A percentile compares a stretch with the other conserved stretches of the same genome.
These are phyloP conservation scores for Austroboletus festivus DNA, from an alignment of 768 basidiomycete genomes.

Conservation along the genomic window DNA sequence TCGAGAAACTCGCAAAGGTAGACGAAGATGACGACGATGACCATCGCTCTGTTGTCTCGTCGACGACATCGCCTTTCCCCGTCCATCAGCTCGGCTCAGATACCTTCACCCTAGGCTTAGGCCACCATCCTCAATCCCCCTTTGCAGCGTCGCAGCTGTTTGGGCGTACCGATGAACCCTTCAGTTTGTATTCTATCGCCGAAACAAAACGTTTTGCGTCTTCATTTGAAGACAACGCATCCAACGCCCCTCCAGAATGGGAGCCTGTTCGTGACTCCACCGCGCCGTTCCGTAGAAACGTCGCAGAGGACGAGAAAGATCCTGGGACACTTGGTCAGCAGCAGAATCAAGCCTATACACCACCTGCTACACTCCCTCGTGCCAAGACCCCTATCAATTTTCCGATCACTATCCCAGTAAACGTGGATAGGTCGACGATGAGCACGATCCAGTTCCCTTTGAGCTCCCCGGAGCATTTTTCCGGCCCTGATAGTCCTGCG, in stretches of 20 bases:
- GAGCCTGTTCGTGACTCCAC: conserved; percentile 52
- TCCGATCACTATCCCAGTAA: conserved; percentile 51
- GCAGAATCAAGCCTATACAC: conserved; percentile 12
- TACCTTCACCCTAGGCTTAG: conserved; percentile 34
- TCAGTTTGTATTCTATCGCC: conserved; percentile 79
- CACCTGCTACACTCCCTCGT: conserved; percentile 37
- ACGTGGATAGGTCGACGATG: conserved; percentile 43
- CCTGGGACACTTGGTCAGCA: conserved; percentile 43
- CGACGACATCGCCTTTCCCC: conserved; percentile 65
- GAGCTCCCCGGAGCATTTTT: conserved; percentile 67
- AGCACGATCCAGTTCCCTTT: conserved; percentile 82
- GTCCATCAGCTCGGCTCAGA: conserved; percentile 70
- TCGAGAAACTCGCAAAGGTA: conserved; percentile 86
- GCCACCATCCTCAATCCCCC: conserved; percentile 74
- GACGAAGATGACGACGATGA: conserved; percentile 91
- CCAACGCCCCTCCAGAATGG: conserved; percentile 49
- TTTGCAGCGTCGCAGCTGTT: conserved; percentile 87
- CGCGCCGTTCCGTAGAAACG: conserved; percentile 72
- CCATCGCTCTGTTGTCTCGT: conserved; percentile 74
- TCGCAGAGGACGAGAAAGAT: conserved; percentile 76
- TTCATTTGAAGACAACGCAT: conserved; percentile 53
- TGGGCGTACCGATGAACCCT: conserved; percentile 71
- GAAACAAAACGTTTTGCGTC: conserved; percentile 60
- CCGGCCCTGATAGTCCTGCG: conserved; percentile 53
- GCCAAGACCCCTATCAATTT: conserved; percentile 56